Percentiles rank a stretch among this genome's conserved stretches.
phyloP scores from a whole-genome alignment of 345 rosid species.

The Raphanus sativus region DNA sequence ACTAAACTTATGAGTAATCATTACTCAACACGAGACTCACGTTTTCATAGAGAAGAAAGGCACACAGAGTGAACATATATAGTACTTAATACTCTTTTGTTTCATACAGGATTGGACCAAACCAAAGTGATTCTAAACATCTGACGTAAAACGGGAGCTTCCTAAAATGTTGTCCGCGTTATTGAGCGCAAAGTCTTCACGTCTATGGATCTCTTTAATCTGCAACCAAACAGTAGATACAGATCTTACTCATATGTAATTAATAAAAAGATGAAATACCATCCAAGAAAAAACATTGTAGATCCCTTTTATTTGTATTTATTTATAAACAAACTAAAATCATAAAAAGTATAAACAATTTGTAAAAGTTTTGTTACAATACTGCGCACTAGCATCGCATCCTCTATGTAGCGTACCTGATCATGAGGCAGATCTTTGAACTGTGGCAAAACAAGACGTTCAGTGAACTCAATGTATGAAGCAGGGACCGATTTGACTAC shows the following conservation, averaged over 20 bases:
- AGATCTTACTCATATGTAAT: background rate
- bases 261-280: background rate
- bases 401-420: background rate
- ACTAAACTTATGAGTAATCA: background rate
- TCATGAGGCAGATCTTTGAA: constrained; percentile 3
- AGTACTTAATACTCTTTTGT: background rate
- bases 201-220: constrained; percentile 9
- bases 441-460: constrained; percentile 4
- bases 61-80: background rate
- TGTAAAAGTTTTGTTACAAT: background rate
- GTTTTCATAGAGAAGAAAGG: background rate
- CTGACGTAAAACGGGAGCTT: background rate
- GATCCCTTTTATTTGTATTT: background rate
- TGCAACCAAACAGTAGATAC: background rate
- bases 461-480: constrained; percentile 8
- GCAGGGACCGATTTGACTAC: constrained; percentile 2
- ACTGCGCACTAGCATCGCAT: background rate
- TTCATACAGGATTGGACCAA: background rate
- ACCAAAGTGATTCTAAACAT: background rate
- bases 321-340: background rate
- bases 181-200: background rate
- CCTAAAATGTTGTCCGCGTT: constrained; percentile 3
- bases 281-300: background rate
- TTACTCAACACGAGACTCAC: background rate
- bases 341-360: background rate